Evolutionary conservation across 768 basidiomycete genomes (phyloP).

Genomic region (Paxillus ammoniavirescens): DNA sequence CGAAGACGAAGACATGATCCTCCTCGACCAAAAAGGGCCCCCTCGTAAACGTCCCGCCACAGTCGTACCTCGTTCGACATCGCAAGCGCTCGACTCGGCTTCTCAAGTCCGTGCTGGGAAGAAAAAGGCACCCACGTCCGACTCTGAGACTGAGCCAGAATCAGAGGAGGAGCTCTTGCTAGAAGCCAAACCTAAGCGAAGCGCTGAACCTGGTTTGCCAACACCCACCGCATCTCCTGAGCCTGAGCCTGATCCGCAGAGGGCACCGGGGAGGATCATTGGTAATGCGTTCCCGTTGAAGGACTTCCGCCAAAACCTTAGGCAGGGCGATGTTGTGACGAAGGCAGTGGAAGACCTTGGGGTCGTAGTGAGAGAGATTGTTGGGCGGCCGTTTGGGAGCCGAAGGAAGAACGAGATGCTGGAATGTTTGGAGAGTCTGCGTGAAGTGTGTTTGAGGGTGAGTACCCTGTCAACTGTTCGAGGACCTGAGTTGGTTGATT

Average conservation of each 20-base stretch:
- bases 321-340: conserved; percentile 73
- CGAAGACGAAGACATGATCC: conserved; percentile 58
- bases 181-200: conserved; percentile 9
- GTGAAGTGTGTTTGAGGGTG: conserved; percentile 66
- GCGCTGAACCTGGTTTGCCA: conserved; percentile 33
- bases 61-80: conserved; percentile 4
- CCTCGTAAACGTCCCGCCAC: conserved; percentile 15
- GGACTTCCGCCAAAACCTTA: conserved; percentile 74
- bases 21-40: conserved; percentile 42
- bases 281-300: conserved; percentile 69
- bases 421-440: conserved; percentile 67
- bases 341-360: conserved; percentile 85
- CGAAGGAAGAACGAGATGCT: conserved; percentile 68
- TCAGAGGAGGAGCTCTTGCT: conserved; percentile 33
- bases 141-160: conserved; percentile 59
- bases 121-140: conserved; percentile 24
- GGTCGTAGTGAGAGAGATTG: conserved; percentile 66
- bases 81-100: conserved; percentile 3
- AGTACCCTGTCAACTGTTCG: conserved; percentile 15
- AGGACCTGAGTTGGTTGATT: not conserved
- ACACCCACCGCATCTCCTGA: conserved; percentile 56
- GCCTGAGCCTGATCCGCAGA: conserved; percentile 45
- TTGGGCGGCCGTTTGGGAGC: conserved; percentile 66
- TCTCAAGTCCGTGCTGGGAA: conserved; percentile 5
- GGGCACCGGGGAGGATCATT: conserved; percentile 71